phyloP scores from a whole-genome alignment of 2,329 filamentous ascomycete species.

The Ophiostoma himal-ulmi region DNA sequence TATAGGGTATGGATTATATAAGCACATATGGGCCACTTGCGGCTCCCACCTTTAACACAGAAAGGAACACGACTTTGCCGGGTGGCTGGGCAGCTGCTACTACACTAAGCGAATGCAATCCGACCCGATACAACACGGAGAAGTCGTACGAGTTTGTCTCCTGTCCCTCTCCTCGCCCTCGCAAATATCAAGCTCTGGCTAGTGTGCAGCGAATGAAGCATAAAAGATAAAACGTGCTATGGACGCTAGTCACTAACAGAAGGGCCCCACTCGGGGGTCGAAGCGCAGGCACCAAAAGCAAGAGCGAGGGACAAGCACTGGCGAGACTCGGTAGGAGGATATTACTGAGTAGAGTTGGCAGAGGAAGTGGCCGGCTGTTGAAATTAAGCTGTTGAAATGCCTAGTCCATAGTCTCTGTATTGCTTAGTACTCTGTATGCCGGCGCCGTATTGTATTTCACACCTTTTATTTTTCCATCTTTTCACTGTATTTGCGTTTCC shows the following conservation, averaged over 20 bases:
- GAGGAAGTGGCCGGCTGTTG: neutral
- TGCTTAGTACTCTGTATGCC: too few relatives aligned
- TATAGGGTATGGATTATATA: neutral
- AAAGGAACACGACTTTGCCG: neutral
- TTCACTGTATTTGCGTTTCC: too few relatives aligned
- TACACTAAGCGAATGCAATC: neutral
- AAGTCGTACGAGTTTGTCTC: neutral
- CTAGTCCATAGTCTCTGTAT: too few relatives aligned
- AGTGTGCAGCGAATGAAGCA: neutral
- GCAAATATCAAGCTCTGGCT: neutral
- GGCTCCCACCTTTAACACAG: neutral
- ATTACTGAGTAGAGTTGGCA: neutral
- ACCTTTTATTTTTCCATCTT: too few relatives aligned
- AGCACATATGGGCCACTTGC: neutral
- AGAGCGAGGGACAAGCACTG: neutral
- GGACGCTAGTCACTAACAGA: constrained; percentile 6
- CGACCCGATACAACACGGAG: constrained; percentile 1
- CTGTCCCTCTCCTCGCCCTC: neutral
- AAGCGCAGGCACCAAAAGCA: neutral
- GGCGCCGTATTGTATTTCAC: too few relatives aligned
- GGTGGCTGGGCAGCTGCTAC: neutral
- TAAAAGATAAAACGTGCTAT: constrained; percentile 7
- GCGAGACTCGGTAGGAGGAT: constrained; percentile 7
- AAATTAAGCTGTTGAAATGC: too few relatives aligned
- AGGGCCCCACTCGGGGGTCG: neutral